A percentile compares a stretch with the other conserved stretches of the same genome.
Evolutionary conservation across 116 monocot genomes (phyloP).

Genomic region (Posidonia oceanica): DNA sequence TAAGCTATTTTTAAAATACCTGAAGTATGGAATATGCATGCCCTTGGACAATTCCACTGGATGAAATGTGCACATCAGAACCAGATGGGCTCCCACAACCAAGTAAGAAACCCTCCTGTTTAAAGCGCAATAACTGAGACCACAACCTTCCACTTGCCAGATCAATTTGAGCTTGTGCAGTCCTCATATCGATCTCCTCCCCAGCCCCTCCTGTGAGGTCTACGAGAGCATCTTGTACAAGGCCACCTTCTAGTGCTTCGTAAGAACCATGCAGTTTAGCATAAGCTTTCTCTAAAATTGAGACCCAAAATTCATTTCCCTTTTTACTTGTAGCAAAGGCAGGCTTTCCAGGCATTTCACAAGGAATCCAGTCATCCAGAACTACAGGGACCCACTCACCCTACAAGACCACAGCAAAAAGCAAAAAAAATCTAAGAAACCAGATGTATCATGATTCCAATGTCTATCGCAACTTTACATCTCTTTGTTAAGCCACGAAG

Average conservation of each 20-base stretch:
- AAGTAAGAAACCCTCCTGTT: slow-evolving; percentile 91
- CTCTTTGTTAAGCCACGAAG: no score
- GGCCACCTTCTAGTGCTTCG: slow-evolving; percentile 97
- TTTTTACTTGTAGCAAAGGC: slow-evolving; percentile 99
- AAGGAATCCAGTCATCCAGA: slow-evolving; percentile 99
- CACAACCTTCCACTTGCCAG: slow-evolving; percentile 96
- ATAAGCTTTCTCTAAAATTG: slow-evolving; percentile 97
- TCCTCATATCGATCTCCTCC: slow-evolving; percentile 99
- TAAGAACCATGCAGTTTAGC: slow-evolving; percentile 98
- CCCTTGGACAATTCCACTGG: slow-evolving; percentile 98
- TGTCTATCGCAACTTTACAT: no score
- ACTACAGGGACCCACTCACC: slow-evolving; percentile 99
- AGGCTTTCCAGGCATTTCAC: slow-evolving; percentile 88
- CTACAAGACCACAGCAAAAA: slow-evolving; percentile 21
- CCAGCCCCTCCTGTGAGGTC: slow-evolving; percentile 99
- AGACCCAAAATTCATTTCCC: slow-evolving; percentile 97
- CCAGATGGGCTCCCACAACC: slow-evolving; percentile 99
- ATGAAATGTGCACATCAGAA: slow-evolving; percentile 90
- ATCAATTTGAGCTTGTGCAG: slow-evolving; percentile 91
- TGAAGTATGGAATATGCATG: slow-evolving; percentile 98
- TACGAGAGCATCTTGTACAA: slow-evolving; percentile 99
- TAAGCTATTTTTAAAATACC: slow-evolving; percentile 22
- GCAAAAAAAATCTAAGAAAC: not conserved
- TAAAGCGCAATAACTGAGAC: slow-evolving; percentile 94
- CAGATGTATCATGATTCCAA: not conserved